A percentile compares a stretch with the other conserved stretches of the same genome.
Evolutionary conservation across 2,329 filamentous ascomycete species (phyloP).

Genomic region (Cucurbitaria berberidis): DNA sequence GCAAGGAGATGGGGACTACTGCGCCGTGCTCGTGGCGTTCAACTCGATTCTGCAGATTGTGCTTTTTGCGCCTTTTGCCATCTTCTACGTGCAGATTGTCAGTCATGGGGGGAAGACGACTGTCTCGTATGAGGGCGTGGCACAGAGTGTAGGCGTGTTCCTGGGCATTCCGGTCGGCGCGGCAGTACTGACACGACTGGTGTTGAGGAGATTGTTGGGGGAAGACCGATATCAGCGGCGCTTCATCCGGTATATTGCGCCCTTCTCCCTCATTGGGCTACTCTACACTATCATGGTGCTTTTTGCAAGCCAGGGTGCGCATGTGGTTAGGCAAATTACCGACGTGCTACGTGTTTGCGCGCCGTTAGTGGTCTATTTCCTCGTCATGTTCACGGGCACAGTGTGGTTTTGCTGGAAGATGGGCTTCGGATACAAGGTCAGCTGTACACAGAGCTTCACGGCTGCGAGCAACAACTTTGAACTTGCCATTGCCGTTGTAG

Average conservation of each 20-base stretch:
- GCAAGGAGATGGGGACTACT: conserved; percentile 80
- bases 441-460: conserved; percentile 82
- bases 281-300: conserved; percentile 87
- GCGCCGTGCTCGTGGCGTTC: conserved; percentile 64
- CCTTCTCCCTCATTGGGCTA: conserved; percentile 80
- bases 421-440: conserved; percentile 76
- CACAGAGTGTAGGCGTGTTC: conserved; percentile 82
- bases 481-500: conserved; percentile 84
- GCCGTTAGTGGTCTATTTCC: conserved; percentile 82
- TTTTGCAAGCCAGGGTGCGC: conserved; percentile 80
- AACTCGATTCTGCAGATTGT: conserved; percentile 58
- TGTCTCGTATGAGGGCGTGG: conserved; percentile 70
- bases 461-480: conserved; percentile 95
- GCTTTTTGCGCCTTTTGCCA: conserved; percentile 54
- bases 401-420: conserved; percentile 66
- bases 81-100: conserved; percentile 69
- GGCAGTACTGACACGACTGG: conserved; percentile 76
- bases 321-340: conserved; percentile 84
- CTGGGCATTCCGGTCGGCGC: conserved; percentile 81
- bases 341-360: conserved; percentile 81
- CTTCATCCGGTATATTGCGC: conserved; percentile 73
- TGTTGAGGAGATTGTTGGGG: conserved; percentile 62
- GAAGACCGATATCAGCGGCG: conserved; percentile 68
- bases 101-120: conserved; percentile 54
- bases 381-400: conserved; percentile 74